Conservation (phyloP, 2,329 filamentous ascomycete genomes). For the Beauveria australis region DNA sequence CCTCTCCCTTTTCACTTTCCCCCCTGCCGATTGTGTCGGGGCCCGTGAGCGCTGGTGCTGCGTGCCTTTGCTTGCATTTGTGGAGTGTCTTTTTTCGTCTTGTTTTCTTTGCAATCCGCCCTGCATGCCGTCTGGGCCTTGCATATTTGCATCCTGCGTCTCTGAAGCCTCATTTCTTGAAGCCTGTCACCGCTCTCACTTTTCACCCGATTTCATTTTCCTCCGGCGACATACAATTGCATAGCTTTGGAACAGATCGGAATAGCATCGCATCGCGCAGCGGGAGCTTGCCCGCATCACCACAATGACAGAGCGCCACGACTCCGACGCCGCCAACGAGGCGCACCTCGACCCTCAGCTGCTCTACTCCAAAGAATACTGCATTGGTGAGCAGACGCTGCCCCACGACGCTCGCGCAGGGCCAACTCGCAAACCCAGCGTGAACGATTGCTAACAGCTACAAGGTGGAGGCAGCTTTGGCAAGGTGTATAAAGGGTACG, state of each 20-base stretch:
- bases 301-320: slow-evolving; percentile 41
- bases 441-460: not conserved
- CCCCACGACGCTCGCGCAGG: not conserved
- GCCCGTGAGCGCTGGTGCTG: not conserved
- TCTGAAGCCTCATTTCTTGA: not conserved
- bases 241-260: not conserved
- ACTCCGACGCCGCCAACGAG: slow-evolving; percentile 40
- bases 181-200: not conserved
- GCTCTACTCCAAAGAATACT: slow-evolving; percentile 88
- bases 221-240: not conserved
- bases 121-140: slow-evolving; percentile 2
- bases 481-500: slow-evolving; percentile 94
- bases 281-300: slow-evolving; percentile 10
- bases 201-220: not conserved
- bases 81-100: slow-evolving; percentile 12
- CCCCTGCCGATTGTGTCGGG: not conserved
- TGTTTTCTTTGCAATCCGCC: slow-evolving; percentile 6
- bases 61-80: slow-evolving; percentile 4
- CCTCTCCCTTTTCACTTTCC: not conserved
- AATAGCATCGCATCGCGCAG: not conserved
- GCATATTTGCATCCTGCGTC: not conserved
- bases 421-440: not conserved
- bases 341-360: slow-evolving; percentile 70
- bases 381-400: slow-evolving; percentile 57
- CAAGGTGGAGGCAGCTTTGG: slow-evolving; percentile 93